Evolutionary conservation across 164 flowering plant genomes (phyloP).

Genomic region (Akebia trifoliata): DNA sequence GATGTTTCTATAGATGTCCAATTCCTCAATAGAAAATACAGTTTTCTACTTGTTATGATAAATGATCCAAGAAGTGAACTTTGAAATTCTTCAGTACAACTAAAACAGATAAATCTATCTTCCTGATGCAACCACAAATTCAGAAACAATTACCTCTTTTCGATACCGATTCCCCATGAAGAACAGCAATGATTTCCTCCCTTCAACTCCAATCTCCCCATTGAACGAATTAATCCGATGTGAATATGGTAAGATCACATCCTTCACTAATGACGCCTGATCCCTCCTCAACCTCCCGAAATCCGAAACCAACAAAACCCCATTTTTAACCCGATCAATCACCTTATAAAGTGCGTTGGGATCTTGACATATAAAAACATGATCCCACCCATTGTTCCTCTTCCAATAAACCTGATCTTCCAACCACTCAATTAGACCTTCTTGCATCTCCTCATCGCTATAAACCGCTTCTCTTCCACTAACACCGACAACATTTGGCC

Average conservation of each 20-base stretch:
- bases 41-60: no score
- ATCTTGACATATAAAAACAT: conserved; percentile 86
- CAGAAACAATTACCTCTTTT: conserved; percentile 59
- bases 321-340: conserved; percentile 69
- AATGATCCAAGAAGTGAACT: no score
- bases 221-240: conserved; percentile 68
- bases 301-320: conserved; percentile 77
- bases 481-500: conserved; percentile 21
- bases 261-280: conserved; percentile 88
- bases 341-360: conserved; percentile 85
- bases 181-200: conserved; percentile 64
- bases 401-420: conserved; percentile 71
- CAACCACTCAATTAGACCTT: conserved; percentile 74
- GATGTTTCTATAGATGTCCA: no score
- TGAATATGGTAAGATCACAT: conserved; percentile 82
- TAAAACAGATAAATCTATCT: no score
- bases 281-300: conserved; percentile 74
- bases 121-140: no score
- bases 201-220: conserved; percentile 61
- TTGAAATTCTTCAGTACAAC: no score
- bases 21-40: no score
- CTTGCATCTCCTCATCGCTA: conserved; percentile 87
- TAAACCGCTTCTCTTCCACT: conserved; percentile 24
- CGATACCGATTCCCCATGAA: conserved; percentile 95
- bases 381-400: conserved; percentile 88